Evolutionary conservation across 139 green algal species (phyloP).

Genomic region (Parachlorella kessleri): DNA sequence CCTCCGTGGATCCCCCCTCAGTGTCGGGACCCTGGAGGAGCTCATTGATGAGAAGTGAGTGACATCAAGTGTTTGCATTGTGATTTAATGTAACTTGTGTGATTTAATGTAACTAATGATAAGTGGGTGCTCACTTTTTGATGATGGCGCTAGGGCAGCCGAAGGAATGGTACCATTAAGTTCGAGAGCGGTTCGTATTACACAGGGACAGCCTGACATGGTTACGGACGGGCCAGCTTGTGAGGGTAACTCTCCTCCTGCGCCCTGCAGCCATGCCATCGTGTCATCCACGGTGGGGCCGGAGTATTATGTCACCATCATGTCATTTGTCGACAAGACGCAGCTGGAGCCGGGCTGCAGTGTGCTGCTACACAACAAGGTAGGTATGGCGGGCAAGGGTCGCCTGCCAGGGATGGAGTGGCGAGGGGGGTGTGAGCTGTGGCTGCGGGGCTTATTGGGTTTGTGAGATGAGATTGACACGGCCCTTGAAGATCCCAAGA

Average conservation of each 20-base stretch:
- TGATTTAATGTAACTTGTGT: background rate
- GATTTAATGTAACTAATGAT: background rate
- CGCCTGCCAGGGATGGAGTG: no score
- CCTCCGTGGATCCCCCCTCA: conserved; percentile 92
- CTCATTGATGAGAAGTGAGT: conserved; percentile 99
- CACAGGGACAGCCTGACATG: no score
- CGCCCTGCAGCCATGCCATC: conserved; percentile 96
- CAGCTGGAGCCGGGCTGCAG: conserved; percentile 98
- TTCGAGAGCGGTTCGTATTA: no score
- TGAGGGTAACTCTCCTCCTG: no score
- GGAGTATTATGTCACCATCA: conserved; percentile 99
- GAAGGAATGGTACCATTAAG: no score
- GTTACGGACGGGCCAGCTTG: no score
- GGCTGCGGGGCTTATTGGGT: no score
- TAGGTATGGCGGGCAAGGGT: conserved; percentile 9
- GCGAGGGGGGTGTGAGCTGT: no score
- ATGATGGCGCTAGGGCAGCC: no score
- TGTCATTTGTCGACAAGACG: conserved; percentile 98
- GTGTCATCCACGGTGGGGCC: conserved; percentile 93
- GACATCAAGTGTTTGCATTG: no score
- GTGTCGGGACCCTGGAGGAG: conserved; percentile 96
- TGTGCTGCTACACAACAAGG: conserved; percentile 98
- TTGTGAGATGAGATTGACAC: background rate
- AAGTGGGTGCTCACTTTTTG: no score
- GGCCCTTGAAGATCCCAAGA: no score